Evolutionary conservation across 441 rosid species (phyloP).

Genomic region (Capsella rubella): DNA sequence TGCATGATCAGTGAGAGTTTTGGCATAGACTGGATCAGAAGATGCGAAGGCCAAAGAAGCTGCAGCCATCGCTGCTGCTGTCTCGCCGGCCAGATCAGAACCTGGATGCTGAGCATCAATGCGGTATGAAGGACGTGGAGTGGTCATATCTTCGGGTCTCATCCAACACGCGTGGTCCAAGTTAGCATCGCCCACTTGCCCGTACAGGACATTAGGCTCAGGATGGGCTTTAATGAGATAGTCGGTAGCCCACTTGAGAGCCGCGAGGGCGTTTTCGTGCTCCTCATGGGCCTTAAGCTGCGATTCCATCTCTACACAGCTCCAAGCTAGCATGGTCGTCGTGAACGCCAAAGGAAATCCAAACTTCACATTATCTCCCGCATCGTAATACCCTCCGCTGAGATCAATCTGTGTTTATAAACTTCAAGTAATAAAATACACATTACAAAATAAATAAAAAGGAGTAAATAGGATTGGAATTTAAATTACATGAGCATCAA

Average conservation of each 20-base stretch:
- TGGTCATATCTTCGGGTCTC: slow-evolving; percentile 61
- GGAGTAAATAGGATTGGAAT: not conserved
- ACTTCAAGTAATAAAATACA: not conserved
- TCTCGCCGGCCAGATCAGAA: slow-evolving; percentile 54
- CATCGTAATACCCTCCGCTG: slow-evolving; percentile 57
- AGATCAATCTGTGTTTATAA: slow-evolving; percentile 45
- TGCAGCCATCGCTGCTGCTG: slow-evolving; percentile 57
- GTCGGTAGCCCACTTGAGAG: slow-evolving; percentile 58
- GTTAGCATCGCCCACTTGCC: slow-evolving; percentile 52
- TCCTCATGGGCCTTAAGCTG: slow-evolving; percentile 30
- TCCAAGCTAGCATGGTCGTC: slow-evolving; percentile 58
- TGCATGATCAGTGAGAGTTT: slow-evolving; percentile 47
- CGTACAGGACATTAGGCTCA: slow-evolving; percentile 46
- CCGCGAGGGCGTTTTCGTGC: slow-evolving; percentile 38
- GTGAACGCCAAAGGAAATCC: slow-evolving; percentile 62
- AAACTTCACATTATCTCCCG: slow-evolving; percentile 62
- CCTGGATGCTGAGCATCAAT: slow-evolving; percentile 54
- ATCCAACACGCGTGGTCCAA: slow-evolving; percentile 57
- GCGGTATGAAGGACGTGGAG: slow-evolving; percentile 45
- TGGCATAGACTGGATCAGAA: slow-evolving; percentile 28
- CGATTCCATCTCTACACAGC: slow-evolving; percentile 48
- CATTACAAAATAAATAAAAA: not conserved
- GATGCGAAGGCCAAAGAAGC: slow-evolving; percentile 50
- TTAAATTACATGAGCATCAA: slow-evolving; percentile 42
- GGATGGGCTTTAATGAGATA: slow-evolving; percentile 57